phyloP scores from a whole-genome alignment of 768 basidiomycete species.

The Mycena olivaceomarginata region DNA sequence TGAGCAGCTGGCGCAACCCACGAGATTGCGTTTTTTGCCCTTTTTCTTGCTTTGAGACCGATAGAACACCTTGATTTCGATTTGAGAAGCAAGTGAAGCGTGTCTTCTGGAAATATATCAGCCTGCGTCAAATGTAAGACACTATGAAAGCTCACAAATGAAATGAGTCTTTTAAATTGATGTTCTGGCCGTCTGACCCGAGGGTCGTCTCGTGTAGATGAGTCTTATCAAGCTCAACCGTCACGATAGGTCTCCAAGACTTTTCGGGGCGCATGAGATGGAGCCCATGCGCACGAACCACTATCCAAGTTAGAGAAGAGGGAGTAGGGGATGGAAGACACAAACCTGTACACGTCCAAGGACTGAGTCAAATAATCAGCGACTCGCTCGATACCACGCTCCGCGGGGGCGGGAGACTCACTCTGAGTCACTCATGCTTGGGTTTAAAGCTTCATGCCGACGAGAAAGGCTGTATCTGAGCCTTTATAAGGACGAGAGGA shows the following conservation, averaged over 20 bases:
- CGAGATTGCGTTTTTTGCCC: conserved; percentile 70
- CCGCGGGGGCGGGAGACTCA: not conserved
- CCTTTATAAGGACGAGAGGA: not conserved
- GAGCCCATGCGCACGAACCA: conserved; percentile 65
- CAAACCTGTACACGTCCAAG: conserved; percentile 41
- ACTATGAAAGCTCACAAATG: conserved; percentile 65
- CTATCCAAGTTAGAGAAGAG: conserved; percentile 47
- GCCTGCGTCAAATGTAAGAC: not conserved
- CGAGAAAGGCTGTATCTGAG: not conserved
- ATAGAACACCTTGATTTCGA: conserved; percentile 77
- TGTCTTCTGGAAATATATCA: conserved; percentile 58
- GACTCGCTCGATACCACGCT: not conserved
- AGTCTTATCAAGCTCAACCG: conserved; percentile 72
- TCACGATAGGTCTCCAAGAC: conserved; percentile 81
- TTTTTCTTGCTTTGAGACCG: conserved; percentile 79
- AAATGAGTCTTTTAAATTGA: conserved; percentile 75
- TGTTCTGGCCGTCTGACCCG: conserved; percentile 82
- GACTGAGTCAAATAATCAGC: conserved; percentile 28
- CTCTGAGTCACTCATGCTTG: conserved; percentile 30
- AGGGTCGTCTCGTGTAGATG: conserved; percentile 74
- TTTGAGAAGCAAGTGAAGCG: conserved; percentile 57
- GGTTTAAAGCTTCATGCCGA: conserved; percentile 26
- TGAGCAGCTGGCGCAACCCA: conserved; percentile 71
- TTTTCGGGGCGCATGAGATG: conserved; percentile 74
- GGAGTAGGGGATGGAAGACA: not conserved